Base-by-base conservation (phyloP, 352 stramenopile genomes). In the Elongisporangium senticosum region DNA sequence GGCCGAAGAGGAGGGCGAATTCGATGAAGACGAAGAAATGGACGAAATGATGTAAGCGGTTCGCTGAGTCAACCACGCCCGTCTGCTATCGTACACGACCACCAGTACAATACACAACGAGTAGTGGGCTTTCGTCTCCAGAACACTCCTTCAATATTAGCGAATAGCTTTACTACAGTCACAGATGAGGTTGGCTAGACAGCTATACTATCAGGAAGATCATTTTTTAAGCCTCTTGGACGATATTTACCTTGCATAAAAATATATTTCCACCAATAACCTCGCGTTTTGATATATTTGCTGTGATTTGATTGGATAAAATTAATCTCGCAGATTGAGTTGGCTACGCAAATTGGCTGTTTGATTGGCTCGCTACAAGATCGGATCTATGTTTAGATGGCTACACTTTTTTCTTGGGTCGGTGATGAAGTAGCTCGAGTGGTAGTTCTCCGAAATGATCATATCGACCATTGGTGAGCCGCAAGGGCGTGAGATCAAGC, bases 1-100 rank as follows among this genome's bases (percentile, higher is more conserved):
- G 59, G 96, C 95, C 72, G 97, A 99, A 79, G 97, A 99, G 65
- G 96, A 99, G 72, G 96, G 93, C 63, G 96, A 99, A 71, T 98
- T 98, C 71, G 94, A 98, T 63, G 93, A 98, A 72, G 91, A 97
- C 61, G 93, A 97, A 65, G 89, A 96, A 59, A 96, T 97, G 75
- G 89, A 96, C 67, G 87, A 97, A 74, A 95, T 95, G 84, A 95
- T 95, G 85, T 95, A 95, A 73, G 83, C 58, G 71, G 70, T 59
- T 67, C 76, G 68, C 64, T 49, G 51, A 68, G 72, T 69, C 64
- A 71, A 61, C 64, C 62, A 67, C 62, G 61, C 71, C 72, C 60
- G 61, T 69, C 64, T 75, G 64, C 62, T 68, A 71, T 72, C 69
- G 72, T 78, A 76, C 74, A 79, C 68, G 64, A 70, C 64, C 33